Conservation (phyloP, 2,329 filamentous ascomycete genomes). For the Pseudogymnoascus sp. region DNA sequence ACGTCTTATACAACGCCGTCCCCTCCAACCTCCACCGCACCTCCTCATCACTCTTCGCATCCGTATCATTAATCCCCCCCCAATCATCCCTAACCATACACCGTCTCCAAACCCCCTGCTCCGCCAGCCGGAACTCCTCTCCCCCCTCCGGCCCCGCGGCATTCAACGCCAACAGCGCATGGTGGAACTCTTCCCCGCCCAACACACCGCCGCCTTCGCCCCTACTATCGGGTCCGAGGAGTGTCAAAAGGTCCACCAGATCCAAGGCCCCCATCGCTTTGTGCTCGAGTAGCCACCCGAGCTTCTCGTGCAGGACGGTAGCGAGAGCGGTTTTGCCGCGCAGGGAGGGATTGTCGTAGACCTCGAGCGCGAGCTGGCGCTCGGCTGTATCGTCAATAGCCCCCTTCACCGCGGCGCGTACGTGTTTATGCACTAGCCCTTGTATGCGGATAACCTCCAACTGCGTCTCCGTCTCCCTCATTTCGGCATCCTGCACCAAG, state of each 20-base stretch:
- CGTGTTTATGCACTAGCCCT: conserved; percentile 63
- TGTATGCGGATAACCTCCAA: conserved; percentile 60
- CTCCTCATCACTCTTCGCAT: conserved; percentile 63
- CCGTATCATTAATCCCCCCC: conserved; percentile 69
- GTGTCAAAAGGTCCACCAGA: conserved; percentile 70
- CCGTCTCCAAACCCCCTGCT: conserved; percentile 76
- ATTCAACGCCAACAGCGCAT: conserved; percentile 35
- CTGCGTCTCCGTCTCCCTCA: conserved; percentile 28
- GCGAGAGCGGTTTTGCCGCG: conserved; percentile 59
- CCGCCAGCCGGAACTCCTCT: conserved; percentile 48
- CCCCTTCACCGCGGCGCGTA: conserved; percentile 59
- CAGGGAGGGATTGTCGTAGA: conserved; percentile 41
- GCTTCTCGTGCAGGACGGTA: conserved; percentile 62
- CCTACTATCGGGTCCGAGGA: conserved; percentile 47
- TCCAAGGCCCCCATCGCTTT: conserved; percentile 60
- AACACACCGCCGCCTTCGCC: conserved; percentile 36
- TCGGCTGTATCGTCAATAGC: conserved; percentile 78
- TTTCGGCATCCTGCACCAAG: conserved; percentile 26
- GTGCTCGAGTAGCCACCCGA: conserved; percentile 64
- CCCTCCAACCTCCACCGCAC: conserved; percentile 54
- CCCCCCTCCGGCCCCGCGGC: conserved; percentile 45
- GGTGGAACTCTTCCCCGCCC: conserved; percentile 59
- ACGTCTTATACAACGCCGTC: conserved; percentile 63
- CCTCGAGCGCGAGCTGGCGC: conserved; percentile 66
- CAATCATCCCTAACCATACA: conserved; percentile 81